Evolutionary conservation across 257 asterid genomes (phyloP).

Genomic region (Nicotiana tabacum): DNA sequence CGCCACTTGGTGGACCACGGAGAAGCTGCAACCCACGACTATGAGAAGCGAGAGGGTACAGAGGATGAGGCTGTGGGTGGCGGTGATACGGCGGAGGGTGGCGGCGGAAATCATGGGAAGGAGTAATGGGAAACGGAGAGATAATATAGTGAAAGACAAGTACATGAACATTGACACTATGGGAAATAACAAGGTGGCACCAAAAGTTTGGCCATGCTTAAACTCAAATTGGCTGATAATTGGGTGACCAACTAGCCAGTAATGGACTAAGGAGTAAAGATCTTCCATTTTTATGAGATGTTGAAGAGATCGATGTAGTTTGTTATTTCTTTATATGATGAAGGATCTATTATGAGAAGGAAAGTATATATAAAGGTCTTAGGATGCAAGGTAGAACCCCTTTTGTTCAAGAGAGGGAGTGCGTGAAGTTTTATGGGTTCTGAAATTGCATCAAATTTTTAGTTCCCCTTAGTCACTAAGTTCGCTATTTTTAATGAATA

Average conservation of each 20-base stretch:
- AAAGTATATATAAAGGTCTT: neutral
- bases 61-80: conserved; percentile 64
- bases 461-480: too few relatives aligned
- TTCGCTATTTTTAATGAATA: too few relatives aligned
- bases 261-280: conserved; percentile 29
- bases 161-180: conserved; percentile 44
- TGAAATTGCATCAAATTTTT: too few relatives aligned
- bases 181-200: conserved; percentile 54
- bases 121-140: conserved; percentile 30
- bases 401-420: too few relatives aligned
- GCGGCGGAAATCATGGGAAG: conserved; percentile 32
- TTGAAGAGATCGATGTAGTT: neutral
- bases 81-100: conserved; percentile 61
- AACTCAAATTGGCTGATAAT: conserved; percentile 54
- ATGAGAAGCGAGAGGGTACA: conserved; percentile 63
- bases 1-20: conserved; percentile 56
- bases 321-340: neutral
- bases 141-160: conserved; percentile 47
- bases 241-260: conserved; percentile 77
- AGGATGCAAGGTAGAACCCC: neutral
- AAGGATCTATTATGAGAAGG: neutral
- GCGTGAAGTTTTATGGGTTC: too few relatives aligned
- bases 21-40: conserved; percentile 55
- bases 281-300: conserved; percentile 27
- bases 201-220: conserved; percentile 50